phyloP scores from a whole-genome alignment of 441 rosid species.

The Gossypium lobatum region DNA sequence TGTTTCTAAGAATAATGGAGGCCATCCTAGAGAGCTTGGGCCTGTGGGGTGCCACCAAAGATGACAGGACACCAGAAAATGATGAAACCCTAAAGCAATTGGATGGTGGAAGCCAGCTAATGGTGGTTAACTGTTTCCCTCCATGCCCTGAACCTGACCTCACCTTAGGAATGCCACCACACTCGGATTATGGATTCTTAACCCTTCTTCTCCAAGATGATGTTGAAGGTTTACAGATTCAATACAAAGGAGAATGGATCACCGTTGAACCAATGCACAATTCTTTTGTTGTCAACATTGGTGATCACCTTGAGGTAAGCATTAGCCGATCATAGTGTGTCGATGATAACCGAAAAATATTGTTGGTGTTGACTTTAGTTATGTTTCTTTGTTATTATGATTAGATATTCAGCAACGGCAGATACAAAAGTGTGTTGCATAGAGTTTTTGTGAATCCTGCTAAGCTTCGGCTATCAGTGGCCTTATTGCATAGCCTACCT shows the following conservation, averaged over 20 bases:
- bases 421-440: slow-evolving; percentile 76
- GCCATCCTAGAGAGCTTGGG: slow-evolving; percentile 66
- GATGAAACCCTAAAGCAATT: slow-evolving; percentile 37
- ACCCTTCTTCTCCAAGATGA: slow-evolving; percentile 84
- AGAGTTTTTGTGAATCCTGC: slow-evolving; percentile 59
- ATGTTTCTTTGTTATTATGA: not conserved
- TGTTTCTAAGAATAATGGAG: slow-evolving; percentile 48
- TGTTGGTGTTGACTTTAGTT: not conserved
- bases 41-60: slow-evolving; percentile 1
- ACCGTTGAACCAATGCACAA: slow-evolving; percentile 62
- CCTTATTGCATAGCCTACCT: slow-evolving; percentile 65
- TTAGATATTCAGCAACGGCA: slow-evolving; percentile 87
- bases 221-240: slow-evolving; percentile 69
- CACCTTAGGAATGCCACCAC: slow-evolving; percentile 84
- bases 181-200: slow-evolving; percentile 84
- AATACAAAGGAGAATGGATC: slow-evolving; percentile 51
- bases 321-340: too few relatives aligned
- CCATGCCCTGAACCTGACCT: slow-evolving; percentile 82
- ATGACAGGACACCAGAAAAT: not conserved
- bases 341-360: not conserved
- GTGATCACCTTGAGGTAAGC: slow-evolving; percentile 82
- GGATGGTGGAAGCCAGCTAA: slow-evolving; percentile 62
- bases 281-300: slow-evolving; percentile 73
- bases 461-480: slow-evolving; percentile 63
- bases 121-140: slow-evolving; percentile 72